A percentile compares a stretch with the other conserved stretches of the same genome.
Evolutionary conservation across 1,284 basidiomycete species (phyloP).

Genomic region (Irpex sp.): DNA sequence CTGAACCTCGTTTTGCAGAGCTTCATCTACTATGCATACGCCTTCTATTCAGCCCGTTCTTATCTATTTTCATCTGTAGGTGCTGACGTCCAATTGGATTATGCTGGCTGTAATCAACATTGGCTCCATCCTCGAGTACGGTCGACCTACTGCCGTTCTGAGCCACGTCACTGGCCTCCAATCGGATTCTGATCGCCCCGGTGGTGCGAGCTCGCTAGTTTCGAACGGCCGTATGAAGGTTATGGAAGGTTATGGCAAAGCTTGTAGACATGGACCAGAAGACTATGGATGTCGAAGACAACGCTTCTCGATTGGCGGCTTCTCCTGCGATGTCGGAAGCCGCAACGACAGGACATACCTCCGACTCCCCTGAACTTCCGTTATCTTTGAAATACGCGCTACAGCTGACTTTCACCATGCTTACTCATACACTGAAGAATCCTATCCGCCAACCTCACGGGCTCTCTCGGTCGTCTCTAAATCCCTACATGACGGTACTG

Average conservation of each 20-base stretch:
- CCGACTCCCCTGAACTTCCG: constrained; percentile 39
- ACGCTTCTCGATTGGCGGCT: not conserved
- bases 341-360: constrained; percentile 10
- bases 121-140: constrained; percentile 82
- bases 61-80: constrained; percentile 10
- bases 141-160: constrained; percentile 69
- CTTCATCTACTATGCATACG: constrained; percentile 94
- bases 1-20: constrained; percentile 27
- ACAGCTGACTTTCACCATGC: constrained; percentile 75
- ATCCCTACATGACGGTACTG: constrained; percentile 83
- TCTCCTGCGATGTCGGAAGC: constrained; percentile 12
- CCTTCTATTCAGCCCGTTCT: constrained; percentile 85
- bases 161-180: constrained; percentile 47
- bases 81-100: constrained; percentile 69
- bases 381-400: constrained; percentile 68
- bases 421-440: constrained; percentile 66
- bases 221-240: constrained; percentile 26
- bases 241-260: constrained; percentile 26
- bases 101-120: constrained; percentile 92
- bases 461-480: constrained; percentile 57
- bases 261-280: constrained; percentile 42
- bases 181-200: constrained; percentile 16
- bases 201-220: constrained; percentile 14
- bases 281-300: constrained; percentile 66
- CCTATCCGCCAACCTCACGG: constrained; percentile 52